Conservation (phyloP, 2,329 filamentous ascomycete species). For the Claviceps citrina region DNA sequence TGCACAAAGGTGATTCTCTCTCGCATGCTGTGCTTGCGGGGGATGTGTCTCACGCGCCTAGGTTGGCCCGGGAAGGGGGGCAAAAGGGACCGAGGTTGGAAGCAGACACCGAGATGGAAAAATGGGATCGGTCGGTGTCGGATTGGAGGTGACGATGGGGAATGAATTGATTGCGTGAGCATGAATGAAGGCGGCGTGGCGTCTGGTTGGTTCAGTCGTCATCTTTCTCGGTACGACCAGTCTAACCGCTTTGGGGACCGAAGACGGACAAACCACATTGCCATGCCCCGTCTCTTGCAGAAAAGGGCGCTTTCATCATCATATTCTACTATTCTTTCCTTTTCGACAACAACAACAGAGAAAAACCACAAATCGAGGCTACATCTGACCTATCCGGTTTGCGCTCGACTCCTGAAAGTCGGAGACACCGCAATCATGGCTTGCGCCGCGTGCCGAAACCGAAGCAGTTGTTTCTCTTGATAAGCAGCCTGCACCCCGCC, state of each 20-base stretch:
- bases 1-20: slow-evolving; percentile 69
- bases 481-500: not conserved
- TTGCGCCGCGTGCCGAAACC: not conserved
- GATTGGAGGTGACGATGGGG: not conserved
- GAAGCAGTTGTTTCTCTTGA: not conserved
- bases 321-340: not conserved
- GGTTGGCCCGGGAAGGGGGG: too few species aligned
- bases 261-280: slow-evolving; percentile 2
- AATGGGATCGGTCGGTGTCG: slow-evolving; percentile 4
- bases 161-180: too few species aligned
- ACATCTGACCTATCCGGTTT: not conserved
- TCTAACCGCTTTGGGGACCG: slow-evolving; percentile 12
- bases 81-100: not conserved
- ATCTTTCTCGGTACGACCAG: not conserved
- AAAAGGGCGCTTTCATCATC: not conserved
- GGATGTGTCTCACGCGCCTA: too few species aligned
- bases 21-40: slow-evolving; percentile 42
- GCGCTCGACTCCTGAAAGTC: not conserved
- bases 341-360: too few species aligned
- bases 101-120: not conserved
- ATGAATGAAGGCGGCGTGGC: too few species aligned
- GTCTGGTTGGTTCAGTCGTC: not conserved
- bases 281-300: not conserved
- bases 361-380: not conserved
- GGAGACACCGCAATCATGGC: not conserved